phyloP scores from a whole-genome alignment of 306 rosid species.

The Pyrus pyrifolia region DNA sequence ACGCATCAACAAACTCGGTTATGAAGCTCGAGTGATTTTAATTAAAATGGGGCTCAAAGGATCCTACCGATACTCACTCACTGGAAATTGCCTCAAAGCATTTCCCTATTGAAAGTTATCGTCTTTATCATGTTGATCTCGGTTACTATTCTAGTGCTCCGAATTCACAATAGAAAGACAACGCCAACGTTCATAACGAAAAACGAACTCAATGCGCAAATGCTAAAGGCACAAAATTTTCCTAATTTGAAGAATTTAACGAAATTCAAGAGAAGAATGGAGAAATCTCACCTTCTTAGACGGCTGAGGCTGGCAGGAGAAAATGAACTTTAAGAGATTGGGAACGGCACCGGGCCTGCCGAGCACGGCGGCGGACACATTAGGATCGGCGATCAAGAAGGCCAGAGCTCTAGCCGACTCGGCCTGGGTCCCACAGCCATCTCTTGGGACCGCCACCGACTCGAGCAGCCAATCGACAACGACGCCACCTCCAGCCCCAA shows the following conservation, averaged over 20 bases:
- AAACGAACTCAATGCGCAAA: neutral
- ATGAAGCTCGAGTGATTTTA: neutral
- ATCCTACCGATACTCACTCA: neutral
- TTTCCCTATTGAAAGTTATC: neutral
- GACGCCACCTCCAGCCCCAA: slow-evolving; percentile 85
- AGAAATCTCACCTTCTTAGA: slow-evolving; percentile 51
- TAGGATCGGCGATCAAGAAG: slow-evolving; percentile 79
- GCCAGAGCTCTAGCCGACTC: slow-evolving; percentile 96
- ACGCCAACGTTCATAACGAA: neutral
- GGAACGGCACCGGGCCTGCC: slow-evolving; percentile 84
- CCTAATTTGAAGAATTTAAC: neutral
- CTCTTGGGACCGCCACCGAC: slow-evolving; percentile 68
- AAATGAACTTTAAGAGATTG: slow-evolving; percentile 75
- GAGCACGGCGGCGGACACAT: slow-evolving; percentile 67
- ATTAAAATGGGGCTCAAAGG: neutral
- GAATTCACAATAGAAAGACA: neutral
- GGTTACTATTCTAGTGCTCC: neutral
- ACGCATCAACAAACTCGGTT: slow-evolving; percentile 14
- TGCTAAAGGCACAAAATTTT: neutral
- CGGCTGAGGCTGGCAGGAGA: slow-evolving; percentile 81
- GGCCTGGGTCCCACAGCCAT: slow-evolving; percentile 68
- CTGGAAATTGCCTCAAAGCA: neutral
- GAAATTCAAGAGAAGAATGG: neutral
- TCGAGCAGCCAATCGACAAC: slow-evolving; percentile 93
- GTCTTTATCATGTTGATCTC: neutral